phyloP scores from a whole-genome alignment of 768 basidiomycete genomes.

The Mycena venus region DNA sequence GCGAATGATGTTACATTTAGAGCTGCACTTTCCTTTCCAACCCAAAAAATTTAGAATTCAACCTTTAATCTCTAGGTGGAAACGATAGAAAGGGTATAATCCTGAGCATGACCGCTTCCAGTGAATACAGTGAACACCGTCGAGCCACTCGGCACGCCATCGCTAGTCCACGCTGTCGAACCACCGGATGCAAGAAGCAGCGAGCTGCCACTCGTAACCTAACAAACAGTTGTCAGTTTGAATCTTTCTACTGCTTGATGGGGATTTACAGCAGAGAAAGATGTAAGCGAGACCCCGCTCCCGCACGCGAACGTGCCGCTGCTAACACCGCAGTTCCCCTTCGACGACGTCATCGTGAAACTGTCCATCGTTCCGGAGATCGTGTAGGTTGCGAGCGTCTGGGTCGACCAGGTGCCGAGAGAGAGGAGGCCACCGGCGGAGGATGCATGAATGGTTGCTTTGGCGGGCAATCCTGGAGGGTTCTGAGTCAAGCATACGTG shows the following conservation, averaged over 20 bases:
- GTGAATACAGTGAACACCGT: slow-evolving; percentile 36
- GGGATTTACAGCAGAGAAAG: slow-evolving; percentile 54
- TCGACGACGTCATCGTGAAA: slow-evolving; percentile 59
- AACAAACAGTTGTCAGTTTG: not conserved
- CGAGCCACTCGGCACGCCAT: slow-evolving; percentile 51
- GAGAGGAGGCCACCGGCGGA: slow-evolving; percentile 57
- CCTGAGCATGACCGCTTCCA: slow-evolving; percentile 26
- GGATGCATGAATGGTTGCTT: slow-evolving; percentile 48
- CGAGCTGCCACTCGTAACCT: slow-evolving; percentile 52
- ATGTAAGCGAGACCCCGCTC: slow-evolving; percentile 49
- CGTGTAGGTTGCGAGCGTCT: slow-evolving; percentile 58
- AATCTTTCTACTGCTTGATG: not conserved
- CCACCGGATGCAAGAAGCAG: slow-evolving; percentile 54
- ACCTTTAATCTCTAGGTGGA: slow-evolving; percentile 26
- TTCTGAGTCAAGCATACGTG: not conserved
- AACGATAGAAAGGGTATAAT: slow-evolving; percentile 37
- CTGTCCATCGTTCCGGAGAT: slow-evolving; percentile 48
- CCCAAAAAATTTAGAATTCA: no score
- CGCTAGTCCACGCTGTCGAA: slow-evolving; percentile 54
- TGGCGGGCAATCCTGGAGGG: slow-evolving; percentile 49
- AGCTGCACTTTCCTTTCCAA: no score
- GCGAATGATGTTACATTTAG: no score
- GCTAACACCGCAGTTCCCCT: slow-evolving; percentile 57
- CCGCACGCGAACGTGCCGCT: slow-evolving; percentile 53
- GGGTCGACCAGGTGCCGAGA: slow-evolving; percentile 59